These are phyloP conservation scores for Macrocystidia cucumis DNA, from an alignment of 1,284 basidiomycete genomes.

Conservation along the genomic window DNA sequence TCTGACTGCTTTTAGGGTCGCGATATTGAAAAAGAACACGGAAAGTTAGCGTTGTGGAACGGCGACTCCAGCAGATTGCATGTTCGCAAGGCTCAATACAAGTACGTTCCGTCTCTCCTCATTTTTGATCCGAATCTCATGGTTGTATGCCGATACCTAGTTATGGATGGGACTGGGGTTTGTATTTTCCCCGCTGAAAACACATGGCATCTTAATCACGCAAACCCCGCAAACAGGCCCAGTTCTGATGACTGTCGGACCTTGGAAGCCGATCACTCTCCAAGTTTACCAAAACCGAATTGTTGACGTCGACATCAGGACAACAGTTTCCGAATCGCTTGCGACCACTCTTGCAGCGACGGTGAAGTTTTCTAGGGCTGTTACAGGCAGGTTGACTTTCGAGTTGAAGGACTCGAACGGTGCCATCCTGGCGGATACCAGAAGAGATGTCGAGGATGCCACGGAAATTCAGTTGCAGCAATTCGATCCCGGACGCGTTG, in stretches of 20 bases:
- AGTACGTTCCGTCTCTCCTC: constrained; percentile 31
- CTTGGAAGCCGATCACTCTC: constrained; percentile 72
- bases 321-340: constrained; percentile 42
- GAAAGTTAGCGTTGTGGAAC: constrained; percentile 70
- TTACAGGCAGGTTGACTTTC: constrained; percentile 32
- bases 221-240: constrained; percentile 38
- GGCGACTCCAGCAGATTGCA: constrained; percentile 83
- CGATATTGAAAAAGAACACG: constrained; percentile 53
- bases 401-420: constrained; percentile 42
- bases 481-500: constrained; percentile 41
- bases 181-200: constrained; percentile 10
- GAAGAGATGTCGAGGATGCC: no score
- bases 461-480: constrained; percentile 28
- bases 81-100: constrained; percentile 86
- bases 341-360: constrained; percentile 40
- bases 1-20: constrained; percentile 37
- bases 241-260: constrained; percentile 69
- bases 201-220: neutral
- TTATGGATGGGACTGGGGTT: constrained; percentile 86
- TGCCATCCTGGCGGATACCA: no score
- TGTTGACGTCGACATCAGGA: constrained; percentile 53
- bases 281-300: constrained; percentile 63
- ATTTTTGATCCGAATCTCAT: neutral
- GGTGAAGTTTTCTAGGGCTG: constrained; percentile 32
- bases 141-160: constrained; percentile 23